These are phyloP conservation scores for Astragalus membranaceus DNA, from an alignment of 306 rosid species.

Conservation along the genomic window DNA sequence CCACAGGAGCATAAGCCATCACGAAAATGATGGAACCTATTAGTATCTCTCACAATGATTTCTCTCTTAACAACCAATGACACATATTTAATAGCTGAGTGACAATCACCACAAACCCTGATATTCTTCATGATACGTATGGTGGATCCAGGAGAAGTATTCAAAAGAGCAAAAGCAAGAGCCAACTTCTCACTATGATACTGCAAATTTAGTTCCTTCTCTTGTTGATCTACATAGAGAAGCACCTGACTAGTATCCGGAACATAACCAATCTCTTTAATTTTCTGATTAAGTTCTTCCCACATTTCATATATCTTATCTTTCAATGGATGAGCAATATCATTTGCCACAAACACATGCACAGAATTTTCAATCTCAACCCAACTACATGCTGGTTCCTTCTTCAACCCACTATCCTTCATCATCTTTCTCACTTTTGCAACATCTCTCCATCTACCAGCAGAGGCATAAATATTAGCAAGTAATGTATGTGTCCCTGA, in stretches of 20 bases:
- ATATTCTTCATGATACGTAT: constrained; percentile 48
- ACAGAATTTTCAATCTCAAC: constrained; percentile 44
- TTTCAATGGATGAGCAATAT: constrained; percentile 36
- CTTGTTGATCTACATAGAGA: constrained; percentile 36
- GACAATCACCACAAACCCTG: constrained; percentile 52
- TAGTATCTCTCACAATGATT: constrained; percentile 44
- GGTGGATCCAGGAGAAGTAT: constrained; percentile 42
- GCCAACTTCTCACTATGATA: constrained; percentile 52
- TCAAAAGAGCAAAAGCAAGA: constrained; percentile 44
- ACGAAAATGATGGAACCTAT: constrained; percentile 41
- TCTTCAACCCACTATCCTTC: constrained; percentile 42
- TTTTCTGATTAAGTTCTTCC: constrained; percentile 37
- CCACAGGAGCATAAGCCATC: constrained; percentile 42
- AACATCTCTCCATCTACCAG: constrained; percentile 41
- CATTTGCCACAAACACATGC: constrained; percentile 36
- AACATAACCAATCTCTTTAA: constrained; percentile 46
- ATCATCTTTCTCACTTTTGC: constrained; percentile 38
- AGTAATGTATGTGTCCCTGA: constrained; percentile 42
- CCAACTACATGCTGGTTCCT: constrained; percentile 55
- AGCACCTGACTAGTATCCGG: constrained; percentile 49
- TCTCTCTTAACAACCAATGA: constrained; percentile 36
- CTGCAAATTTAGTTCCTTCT: constrained; percentile 36
- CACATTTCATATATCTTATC: constrained; percentile 32
- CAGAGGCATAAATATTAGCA: constrained; percentile 43
- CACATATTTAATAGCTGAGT: constrained; percentile 39